A percentile compares a stretch with the other conserved stretches of the same genome.
Evolutionary conservation across 1,284 basidiomycete species (phyloP).

Genomic region (Rhodotorula sp.): DNA sequence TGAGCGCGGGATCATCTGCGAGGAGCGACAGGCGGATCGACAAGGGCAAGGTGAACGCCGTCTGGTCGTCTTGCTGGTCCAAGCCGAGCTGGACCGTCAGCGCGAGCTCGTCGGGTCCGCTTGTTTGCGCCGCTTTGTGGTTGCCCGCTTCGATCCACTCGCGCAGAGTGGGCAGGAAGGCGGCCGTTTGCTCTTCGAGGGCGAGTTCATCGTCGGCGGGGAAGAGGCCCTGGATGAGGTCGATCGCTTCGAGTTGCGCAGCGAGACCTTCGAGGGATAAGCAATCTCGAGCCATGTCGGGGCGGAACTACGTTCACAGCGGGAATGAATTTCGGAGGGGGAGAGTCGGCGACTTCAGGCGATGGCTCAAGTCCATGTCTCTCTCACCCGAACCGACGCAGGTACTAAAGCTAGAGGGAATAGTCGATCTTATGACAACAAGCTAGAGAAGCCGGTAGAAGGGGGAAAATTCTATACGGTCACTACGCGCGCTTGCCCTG

Average conservation of each 20-base stretch:
- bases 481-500: slow-evolving; percentile 1
- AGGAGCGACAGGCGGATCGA: slow-evolving; percentile 19
- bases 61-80: background rate
- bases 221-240: slow-evolving; percentile 25
- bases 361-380: too few species aligned
- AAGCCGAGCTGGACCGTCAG: slow-evolving; percentile 13
- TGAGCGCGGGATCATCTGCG: background rate
- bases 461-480: background rate
- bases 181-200: slow-evolving; percentile 2
- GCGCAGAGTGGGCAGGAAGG: slow-evolving; percentile 12
- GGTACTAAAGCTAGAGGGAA: too few species aligned
- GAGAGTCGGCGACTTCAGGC: too few species aligned
- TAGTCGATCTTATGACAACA: background rate
- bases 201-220: slow-evolving; percentile 25
- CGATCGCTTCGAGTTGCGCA: slow-evolving; percentile 27
- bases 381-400: too few species aligned
- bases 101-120: slow-evolving; percentile 10
- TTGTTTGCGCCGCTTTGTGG: background rate
- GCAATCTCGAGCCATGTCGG: background rate
- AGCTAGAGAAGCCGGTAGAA: background rate
- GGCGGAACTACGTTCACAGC: too few species aligned
- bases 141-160: slow-evolving; percentile 7
- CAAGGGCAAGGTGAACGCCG: slow-evolving; percentile 14
- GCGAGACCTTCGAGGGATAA: background rate
- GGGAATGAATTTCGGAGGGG: too few species aligned